Conservation (phyloP, 179 eudicot species). For the Amaranthus tricolor region DNA sequence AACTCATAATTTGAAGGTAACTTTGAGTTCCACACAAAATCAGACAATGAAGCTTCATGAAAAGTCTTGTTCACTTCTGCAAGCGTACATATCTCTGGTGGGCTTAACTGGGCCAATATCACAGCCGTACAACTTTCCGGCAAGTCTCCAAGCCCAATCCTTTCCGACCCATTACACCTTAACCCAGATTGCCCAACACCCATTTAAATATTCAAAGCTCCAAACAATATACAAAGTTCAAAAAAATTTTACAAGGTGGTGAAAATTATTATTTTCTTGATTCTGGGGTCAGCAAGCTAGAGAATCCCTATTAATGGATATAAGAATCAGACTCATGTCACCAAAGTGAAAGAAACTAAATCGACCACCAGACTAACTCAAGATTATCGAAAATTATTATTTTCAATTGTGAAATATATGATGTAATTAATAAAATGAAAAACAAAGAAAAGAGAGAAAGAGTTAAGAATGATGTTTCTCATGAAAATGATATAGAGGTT, state of each 20-base stretch:
- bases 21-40: constrained; percentile 58
- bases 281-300: too few species aligned
- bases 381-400: neutral
- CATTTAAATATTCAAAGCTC: constrained; percentile 16
- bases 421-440: constrained; percentile 24
- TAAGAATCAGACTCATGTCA: too few species aligned
- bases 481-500: constrained; percentile 15
- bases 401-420: constrained; percentile 23
- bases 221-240: too few species aligned
- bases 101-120: constrained; percentile 40
- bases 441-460: constrained; percentile 7
- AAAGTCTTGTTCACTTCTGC: constrained; percentile 40
- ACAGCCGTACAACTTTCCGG: constrained; percentile 62
- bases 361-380: too few species aligned
- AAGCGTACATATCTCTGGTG: constrained; percentile 49
- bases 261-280: too few species aligned
- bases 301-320: too few species aligned
- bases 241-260: too few species aligned
- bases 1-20: constrained; percentile 47
- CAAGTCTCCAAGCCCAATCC: constrained; percentile 42
- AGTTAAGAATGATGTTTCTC: constrained; percentile 26
- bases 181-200: constrained; percentile 43
- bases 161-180: neutral
- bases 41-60: constrained; percentile 45
- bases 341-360: too few species aligned